phyloP scores from a whole-genome alignment of 1,139 yeast species.

The Tardiomyces blankii region DNA sequence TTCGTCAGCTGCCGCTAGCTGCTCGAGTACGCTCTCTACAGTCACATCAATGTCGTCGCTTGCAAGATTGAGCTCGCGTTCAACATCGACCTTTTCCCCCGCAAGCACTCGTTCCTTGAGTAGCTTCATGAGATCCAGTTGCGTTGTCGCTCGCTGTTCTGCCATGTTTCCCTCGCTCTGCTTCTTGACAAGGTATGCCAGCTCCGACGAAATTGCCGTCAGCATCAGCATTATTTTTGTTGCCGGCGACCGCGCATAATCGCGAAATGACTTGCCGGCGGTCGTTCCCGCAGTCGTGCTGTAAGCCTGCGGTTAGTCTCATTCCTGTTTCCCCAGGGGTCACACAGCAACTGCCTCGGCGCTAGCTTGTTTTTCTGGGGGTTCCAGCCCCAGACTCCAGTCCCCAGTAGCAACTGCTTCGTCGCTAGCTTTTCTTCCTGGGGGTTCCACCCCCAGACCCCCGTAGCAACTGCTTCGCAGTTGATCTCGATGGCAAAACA shows the following conservation, averaged over 20 bases:
- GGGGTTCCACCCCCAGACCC: too few relatives aligned
- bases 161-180: not conserved
- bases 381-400: too few relatives aligned
- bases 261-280: not conserved
- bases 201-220: not conserved
- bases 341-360: too few relatives aligned
- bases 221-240: not conserved
- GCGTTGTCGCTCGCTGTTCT: not conserved
- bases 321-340: too few relatives aligned
- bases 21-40: not conserved
- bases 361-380: too few relatives aligned
- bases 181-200: not conserved
- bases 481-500: too few relatives aligned
- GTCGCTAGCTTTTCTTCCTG: too few relatives aligned
- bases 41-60: not conserved
- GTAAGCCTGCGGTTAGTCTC: too few relatives aligned
- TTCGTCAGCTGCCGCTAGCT: not conserved
- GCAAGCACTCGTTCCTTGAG: not conserved
- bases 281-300: too few relatives aligned
- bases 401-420: too few relatives aligned
- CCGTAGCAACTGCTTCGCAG: too few relatives aligned
- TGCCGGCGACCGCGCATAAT: not conserved
- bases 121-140: not conserved
- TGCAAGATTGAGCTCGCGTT: not conserved
- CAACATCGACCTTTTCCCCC: not conserved